Conservation (phyloP, 2,329 filamentous ascomycete genomes). For the Venturiaceae sp. region DNA sequence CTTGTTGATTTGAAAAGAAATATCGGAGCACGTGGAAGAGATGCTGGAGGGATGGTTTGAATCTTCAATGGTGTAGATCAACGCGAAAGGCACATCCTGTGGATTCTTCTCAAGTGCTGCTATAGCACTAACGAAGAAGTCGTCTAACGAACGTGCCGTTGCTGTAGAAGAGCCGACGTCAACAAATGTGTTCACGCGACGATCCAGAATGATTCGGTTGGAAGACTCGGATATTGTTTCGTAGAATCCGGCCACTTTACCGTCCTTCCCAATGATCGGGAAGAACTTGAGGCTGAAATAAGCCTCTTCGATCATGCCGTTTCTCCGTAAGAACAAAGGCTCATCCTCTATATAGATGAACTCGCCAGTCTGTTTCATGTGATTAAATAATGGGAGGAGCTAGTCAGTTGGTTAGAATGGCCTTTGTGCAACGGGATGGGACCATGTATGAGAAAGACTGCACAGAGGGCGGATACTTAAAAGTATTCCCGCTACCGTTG, state of each 20-base stretch:
- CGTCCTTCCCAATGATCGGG: neutral
- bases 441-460: neutral
- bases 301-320: neutral
- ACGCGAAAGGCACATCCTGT: neutral
- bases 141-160: neutral
- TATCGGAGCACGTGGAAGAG: neutral
- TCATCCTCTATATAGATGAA: neutral
- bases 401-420: neutral
- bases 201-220: neutral
- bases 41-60: neutral
- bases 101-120: neutral
- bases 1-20: neutral
- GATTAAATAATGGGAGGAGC: neutral
- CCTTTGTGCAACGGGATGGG: too few species aligned
- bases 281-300: neutral
- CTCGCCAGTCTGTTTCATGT: neutral
- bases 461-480: neutral
- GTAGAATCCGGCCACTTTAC: neutral
- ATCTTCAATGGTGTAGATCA: constrained; percentile 2
- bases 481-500: too few species aligned
- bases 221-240: constrained; percentile 1
- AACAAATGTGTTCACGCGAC: neutral
- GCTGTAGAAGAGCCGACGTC: neutral
- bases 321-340: neutral
- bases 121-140: neutral